Evolutionary conservation across 345 rosid species (phyloP).

Genomic region (Gynandropsis gynandra): DNA sequence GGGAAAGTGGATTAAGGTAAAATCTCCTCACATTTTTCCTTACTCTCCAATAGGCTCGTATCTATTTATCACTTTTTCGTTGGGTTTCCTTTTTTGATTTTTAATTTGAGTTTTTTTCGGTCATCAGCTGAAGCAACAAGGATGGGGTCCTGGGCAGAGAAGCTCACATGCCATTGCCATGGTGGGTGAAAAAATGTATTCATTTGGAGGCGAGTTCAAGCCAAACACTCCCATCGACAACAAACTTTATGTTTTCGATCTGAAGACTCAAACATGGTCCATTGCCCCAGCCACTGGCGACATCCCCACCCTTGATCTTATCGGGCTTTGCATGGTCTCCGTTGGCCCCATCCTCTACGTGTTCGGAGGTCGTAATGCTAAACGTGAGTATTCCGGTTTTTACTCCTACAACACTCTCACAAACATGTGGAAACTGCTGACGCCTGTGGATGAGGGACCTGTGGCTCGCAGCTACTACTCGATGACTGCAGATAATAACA

Average conservation of each 20-base stretch:
- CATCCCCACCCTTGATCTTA: slow-evolving; percentile 16
- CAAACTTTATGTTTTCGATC: slow-evolving; percentile 21
- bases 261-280: slow-evolving; percentile 24
- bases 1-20: no score
- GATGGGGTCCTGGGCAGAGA: slow-evolving; percentile 18
- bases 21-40: no score
- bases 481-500: slow-evolving; percentile 18
- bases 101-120: background rate
- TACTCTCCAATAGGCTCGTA: no score
- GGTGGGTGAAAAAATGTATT: slow-evolving; percentile 23
- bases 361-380: slow-evolving; percentile 17
- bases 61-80: no score
- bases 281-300: slow-evolving; percentile 17
- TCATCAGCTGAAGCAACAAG: slow-evolving; percentile 18
- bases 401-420: slow-evolving; percentile 22
- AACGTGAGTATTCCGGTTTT: slow-evolving; percentile 19
- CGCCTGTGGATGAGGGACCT: slow-evolving; percentile 15
- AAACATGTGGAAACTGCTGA: slow-evolving; percentile 24
- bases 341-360: slow-evolving; percentile 19
- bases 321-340: slow-evolving; percentile 24
- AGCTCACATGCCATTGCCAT: slow-evolving; percentile 21
- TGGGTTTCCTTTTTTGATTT: no score
- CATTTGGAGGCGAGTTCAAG: slow-evolving; percentile 23
- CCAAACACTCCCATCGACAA: slow-evolving; percentile 17
- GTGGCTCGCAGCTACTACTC: slow-evolving; percentile 20